Evolutionary conservation across 2,329 filamentous ascomycete genomes (phyloP), one percentile per base, ranked within the genome.

Genomic region (Pseudogymnoascus destructans): DNA sequence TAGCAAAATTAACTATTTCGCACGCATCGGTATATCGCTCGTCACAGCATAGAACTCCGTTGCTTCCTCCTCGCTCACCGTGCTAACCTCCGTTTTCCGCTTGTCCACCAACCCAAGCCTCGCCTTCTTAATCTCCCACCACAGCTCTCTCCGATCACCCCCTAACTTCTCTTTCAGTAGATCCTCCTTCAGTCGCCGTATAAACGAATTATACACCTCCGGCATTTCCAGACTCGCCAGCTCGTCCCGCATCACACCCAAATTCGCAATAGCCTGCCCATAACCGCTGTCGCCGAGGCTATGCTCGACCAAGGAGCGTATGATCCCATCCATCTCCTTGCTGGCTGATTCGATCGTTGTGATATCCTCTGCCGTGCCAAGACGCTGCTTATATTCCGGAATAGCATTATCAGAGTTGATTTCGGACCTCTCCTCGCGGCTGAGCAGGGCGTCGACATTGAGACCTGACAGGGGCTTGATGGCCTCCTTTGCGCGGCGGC

Each of bases 401-500:
- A 97, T 82, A 1, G 91, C 82, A 63, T 97, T 97, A 8, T 85
- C 78, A 0, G 79, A 69, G 7, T 81, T 79, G 59, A 87, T 83
- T 58, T 72, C 73, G 61, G 71, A 71, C 25, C 73, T 73, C 52
- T 77, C 80, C 59, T 79, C 75, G 59, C 76, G 73, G 49, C 79
- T 79, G n/a, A 97, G 81, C 2, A 97, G 80, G 3, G 82, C 83
- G 60, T 91, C 86, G 36, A 97, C 79, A 65, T 97, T 87, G 38
- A 98, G 83, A 17, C 91, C 91, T 0, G 92, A 97, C 7, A 95
- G 80, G 0, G 93, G 93, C 65, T 92, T 92, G 60, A 86, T 79
- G 0, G 79, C 73, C 27, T 95, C 84, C 63, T 46, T 78, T 35
- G 77, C 75, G 66, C 85, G 86, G 61, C 83, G 85, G 33, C 87